Conservation (phyloP, 2,329 filamentous ascomycete species). For the Fusarium subtropicale region DNA sequence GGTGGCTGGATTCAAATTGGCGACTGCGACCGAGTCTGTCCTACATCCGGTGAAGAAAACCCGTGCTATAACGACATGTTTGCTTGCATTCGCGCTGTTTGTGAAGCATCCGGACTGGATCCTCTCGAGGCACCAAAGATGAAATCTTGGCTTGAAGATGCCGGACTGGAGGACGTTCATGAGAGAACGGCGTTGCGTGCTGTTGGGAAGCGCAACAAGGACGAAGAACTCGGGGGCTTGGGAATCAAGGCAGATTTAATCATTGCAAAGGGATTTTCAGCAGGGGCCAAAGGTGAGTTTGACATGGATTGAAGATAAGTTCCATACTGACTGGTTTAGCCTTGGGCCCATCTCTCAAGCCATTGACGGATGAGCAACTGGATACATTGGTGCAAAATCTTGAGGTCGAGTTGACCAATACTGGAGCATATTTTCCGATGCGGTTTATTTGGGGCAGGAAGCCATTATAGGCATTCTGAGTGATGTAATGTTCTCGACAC, state of each 20-base stretch:
- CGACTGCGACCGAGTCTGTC: slow-evolving; percentile 13
- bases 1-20: slow-evolving; percentile 22
- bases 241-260: slow-evolving; percentile 4
- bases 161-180: neutral
- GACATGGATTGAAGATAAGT: rapidly evolving
- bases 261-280: slow-evolving; percentile 12
- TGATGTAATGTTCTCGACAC: neutral
- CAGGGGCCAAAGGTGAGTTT: slow-evolving; percentile 11
- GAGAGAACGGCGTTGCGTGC: slow-evolving; percentile 6
- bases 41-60: neutral
- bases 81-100: slow-evolving; percentile 1
- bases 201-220: neutral
- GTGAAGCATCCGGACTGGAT: slow-evolving; percentile 6
- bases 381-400: neutral
- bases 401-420: neutral
- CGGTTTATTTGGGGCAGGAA: slow-evolving; percentile 17
- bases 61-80: slow-evolving; percentile 14
- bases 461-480: neutral
- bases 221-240: neutral
- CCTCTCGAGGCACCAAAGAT: slow-evolving; percentile 10
- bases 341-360: neutral
- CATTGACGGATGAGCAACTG: neutral
- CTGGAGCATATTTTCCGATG: slow-evolving; percentile 6
- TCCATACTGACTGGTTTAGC: neutral
- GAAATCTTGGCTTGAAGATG: slow-evolving; percentile 8